phyloP scores from a whole-genome alignment of 352 stramenopile genomes.

The Phytophthora pseudosyringae region DNA sequence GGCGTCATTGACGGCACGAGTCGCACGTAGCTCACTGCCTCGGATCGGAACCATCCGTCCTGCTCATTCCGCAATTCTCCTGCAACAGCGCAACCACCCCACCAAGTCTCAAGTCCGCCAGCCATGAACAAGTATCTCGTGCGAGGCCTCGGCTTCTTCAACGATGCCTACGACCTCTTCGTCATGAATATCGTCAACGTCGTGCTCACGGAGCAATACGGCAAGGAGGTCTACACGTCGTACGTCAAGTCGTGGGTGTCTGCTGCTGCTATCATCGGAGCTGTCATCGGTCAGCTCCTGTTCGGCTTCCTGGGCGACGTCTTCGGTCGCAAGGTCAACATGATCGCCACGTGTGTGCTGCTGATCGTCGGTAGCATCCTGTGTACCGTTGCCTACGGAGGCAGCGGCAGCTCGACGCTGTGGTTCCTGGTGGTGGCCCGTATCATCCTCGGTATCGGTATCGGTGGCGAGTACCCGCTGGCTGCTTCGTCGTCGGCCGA shows the following conservation, averaged over 20 bases:
- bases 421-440: constrained; percentile 29
- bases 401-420: constrained; percentile 9
- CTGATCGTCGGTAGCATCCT: constrained; percentile 27
- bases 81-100: too few relatives aligned
- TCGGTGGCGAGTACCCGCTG: constrained; percentile 46
- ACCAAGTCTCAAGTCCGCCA: too few relatives aligned
- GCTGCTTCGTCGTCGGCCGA: constrained; percentile 59
- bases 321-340: constrained; percentile 35
- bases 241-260: constrained; percentile 69
- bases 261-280: constrained; percentile 37
- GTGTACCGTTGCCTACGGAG: constrained; percentile 22
- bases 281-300: constrained; percentile 20
- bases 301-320: constrained; percentile 32
- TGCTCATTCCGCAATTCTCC: too few relatives aligned
- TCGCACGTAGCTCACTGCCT: too few relatives aligned
- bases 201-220: constrained; percentile 79
- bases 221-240: constrained; percentile 67
- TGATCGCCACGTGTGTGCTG: constrained; percentile 28
- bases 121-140: constrained; percentile 77
- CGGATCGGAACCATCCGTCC: too few relatives aligned
- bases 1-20: too few relatives aligned
- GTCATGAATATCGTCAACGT: constrained; percentile 87
- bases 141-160: constrained; percentile 80
- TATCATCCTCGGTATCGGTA: constrained; percentile 27
- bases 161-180: constrained; percentile 83